Percentiles rank a stretch among this genome's conserved stretches.
Conservation (phyloP, 345 rosid species). For the Gossypium rotundifolium region DNA sequence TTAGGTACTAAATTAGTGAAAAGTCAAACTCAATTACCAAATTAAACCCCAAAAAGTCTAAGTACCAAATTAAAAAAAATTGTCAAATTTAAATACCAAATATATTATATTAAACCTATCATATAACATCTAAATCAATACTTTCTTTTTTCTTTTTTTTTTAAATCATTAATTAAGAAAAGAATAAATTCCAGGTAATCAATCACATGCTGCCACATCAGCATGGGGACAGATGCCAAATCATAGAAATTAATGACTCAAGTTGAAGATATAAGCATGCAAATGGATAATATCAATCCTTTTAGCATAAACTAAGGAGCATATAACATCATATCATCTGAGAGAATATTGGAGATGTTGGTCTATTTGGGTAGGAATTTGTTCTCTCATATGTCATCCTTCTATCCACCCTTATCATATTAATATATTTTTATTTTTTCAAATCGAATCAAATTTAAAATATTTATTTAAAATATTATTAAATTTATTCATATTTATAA, state of each 20-base stretch:
- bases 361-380: neutral
- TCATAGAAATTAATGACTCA: neutral
- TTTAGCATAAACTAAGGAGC: neutral
- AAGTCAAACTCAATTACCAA: too few relatives aligned
- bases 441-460: too few relatives aligned
- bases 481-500: too few relatives aligned
- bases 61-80: too few relatives aligned
- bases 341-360: conserved; percentile 1
- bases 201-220: conserved; percentile 3
- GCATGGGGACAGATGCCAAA: conserved; percentile 13
- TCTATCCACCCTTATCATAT: too few relatives aligned
- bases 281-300: conserved; percentile 8
- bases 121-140: too few relatives aligned
- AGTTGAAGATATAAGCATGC: conserved; percentile 3
- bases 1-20: too few relatives aligned
- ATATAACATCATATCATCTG: neutral
- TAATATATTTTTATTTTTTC: too few relatives aligned
- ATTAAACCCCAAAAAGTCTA: too few relatives aligned
- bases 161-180: neutral
- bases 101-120: too few relatives aligned
- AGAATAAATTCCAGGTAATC: conserved; percentile 14
- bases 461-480: too few relatives aligned
- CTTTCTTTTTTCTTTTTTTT: neutral
- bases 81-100: too few relatives aligned
- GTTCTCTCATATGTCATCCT: conserved; percentile 1